A percentile compares a stretch with the other conserved stretches of the same genome.
These are phyloP conservation scores for Lichtheimia ornata DNA, from an alignment of 371 early-diverging fungal genomes.

Conservation along the genomic window DNA sequence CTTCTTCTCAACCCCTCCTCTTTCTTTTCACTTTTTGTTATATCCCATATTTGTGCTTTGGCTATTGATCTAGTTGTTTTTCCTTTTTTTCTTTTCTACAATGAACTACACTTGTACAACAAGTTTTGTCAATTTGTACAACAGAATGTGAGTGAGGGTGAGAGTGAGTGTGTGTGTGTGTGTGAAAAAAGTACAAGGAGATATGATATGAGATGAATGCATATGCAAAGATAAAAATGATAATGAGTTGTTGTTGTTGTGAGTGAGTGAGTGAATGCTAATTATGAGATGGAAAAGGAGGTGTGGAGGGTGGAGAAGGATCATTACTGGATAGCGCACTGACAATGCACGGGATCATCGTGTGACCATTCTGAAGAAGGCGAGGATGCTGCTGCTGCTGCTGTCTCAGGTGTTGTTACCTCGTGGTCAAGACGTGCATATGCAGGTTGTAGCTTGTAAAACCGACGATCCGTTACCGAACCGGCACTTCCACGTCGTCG, in stretches of 20 bases:
- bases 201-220: not conserved
- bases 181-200: conserved; percentile 1
- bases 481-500: conserved; percentile 14
- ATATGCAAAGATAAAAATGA: not conserved
- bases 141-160: conserved; percentile 4
- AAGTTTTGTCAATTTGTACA: conserved; percentile 5
- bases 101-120: conserved; percentile 9
- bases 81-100: not conserved
- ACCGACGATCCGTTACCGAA: conserved; percentile 6
- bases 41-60: conserved; percentile 6
- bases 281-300: not conserved
- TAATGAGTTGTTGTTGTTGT: not conserved
- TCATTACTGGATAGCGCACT: conserved; percentile 35
- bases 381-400: not conserved
- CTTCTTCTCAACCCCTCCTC: too few relatives aligned
- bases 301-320: not conserved
- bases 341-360: conserved; percentile 37
- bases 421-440: conserved; percentile 12
- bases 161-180: not conserved
- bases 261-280: not conserved
- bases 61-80: too few relatives aligned
- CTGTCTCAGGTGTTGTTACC: not conserved
- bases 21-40: not conserved
- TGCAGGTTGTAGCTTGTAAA: conserved; percentile 3
- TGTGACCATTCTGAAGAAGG: conserved; percentile 7